Conservation (phyloP, 164 flowering plant genomes). For the Stephania japonica region DNA sequence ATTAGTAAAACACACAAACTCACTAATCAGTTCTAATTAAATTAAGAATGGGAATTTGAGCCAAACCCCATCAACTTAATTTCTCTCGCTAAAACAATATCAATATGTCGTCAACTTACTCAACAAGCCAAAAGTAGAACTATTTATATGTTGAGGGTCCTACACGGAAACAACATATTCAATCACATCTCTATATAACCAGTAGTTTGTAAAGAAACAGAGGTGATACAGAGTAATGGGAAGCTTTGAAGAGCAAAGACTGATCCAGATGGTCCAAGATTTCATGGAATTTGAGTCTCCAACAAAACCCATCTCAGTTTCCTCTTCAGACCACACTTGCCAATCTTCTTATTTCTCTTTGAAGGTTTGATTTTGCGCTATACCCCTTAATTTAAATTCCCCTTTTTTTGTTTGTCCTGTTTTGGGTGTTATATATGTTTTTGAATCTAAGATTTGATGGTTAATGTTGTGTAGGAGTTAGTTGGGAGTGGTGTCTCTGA, state of each 20-base stretch:
- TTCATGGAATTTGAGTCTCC: constrained; percentile 47
- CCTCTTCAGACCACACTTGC: constrained; percentile 15
- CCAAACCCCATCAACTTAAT: too few species aligned
- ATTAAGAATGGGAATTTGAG: too few species aligned
- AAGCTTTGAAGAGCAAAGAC: constrained; percentile 45
- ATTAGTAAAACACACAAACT: too few species aligned
- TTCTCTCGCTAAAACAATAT: too few species aligned
- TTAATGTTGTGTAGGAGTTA: constrained; percentile 32
- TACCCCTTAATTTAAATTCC: not conserved
- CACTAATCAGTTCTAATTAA: too few species aligned
- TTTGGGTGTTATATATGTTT: not conserved
- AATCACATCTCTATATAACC: too few species aligned
- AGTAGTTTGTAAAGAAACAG: not conserved
- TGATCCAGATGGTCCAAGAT: constrained; percentile 54
- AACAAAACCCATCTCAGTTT: constrained; percentile 15
- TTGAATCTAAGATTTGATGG: not conserved
- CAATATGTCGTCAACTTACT: not conserved
- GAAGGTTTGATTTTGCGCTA: constrained; percentile 21
- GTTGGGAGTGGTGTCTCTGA: constrained; percentile 19
- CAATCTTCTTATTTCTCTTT: constrained; percentile 18
- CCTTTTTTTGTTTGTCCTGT: not conserved
- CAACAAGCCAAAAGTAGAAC: not conserved
- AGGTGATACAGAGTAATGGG: constrained; percentile 18
- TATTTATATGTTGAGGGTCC: not conserved
- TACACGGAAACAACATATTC: not conserved